Conservation (phyloP, 257 asterid genomes). For the Catharanthus roseus region DNA sequence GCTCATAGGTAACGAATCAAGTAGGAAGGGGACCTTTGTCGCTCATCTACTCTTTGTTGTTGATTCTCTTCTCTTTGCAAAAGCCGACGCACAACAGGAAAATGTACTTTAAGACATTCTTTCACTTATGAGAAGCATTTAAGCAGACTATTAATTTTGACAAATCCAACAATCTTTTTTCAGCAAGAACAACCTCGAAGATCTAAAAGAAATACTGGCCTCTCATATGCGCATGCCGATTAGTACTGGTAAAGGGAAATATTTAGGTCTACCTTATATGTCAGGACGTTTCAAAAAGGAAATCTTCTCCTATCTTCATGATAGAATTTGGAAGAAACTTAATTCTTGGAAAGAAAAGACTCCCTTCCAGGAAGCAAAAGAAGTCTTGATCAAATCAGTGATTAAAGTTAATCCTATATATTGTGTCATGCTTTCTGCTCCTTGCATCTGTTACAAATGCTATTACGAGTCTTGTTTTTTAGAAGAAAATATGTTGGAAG, state of each 20-base stretch:
- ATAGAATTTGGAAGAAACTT: too few species aligned
- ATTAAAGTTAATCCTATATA: not conserved
- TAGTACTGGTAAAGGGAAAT: not conserved
- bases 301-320: too few species aligned
- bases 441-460: not conserved
- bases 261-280: too few species aligned
- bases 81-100: not conserved
- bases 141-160: not conserved
- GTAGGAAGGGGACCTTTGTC: too few species aligned
- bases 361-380: not conserved
- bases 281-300: too few species aligned
- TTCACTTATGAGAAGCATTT: not conserved
- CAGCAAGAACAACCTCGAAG: not conserved
- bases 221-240: not conserved
- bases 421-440: not conserved
- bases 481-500: not conserved
- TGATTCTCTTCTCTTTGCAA: not conserved
- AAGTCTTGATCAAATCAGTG: not conserved
- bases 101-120: not conserved
- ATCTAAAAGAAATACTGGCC: not conserved
- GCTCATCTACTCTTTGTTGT: not conserved
- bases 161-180: too few species aligned
- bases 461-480: too few species aligned
- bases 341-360: too few species aligned
- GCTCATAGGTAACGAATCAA: too few species aligned